Conservation (phyloP, 108 stramenopile genomes). For the Cyclotella cryptica region DNA sequence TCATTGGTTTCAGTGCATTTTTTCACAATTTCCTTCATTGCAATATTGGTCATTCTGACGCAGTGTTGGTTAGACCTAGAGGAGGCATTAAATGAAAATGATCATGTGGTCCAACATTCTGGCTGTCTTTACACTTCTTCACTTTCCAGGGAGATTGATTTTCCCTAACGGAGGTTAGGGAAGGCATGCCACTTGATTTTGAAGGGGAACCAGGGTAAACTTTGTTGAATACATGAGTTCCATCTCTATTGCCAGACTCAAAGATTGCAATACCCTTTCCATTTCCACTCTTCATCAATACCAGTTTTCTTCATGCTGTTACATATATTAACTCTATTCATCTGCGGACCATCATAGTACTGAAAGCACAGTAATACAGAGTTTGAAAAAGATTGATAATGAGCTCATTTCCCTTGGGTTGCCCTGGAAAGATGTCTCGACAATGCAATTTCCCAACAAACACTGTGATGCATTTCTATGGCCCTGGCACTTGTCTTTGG, state of each 20-base stretch:
- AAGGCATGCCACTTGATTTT: neutral
- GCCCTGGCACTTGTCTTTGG: slow-evolving; percentile 89
- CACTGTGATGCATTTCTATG: slow-evolving; percentile 96
- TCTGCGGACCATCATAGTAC: slow-evolving; percentile 38
- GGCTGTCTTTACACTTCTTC: slow-evolving; percentile 66
- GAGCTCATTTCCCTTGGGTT: slow-evolving; percentile 65
- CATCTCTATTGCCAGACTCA: slow-evolving; percentile 89
- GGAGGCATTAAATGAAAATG: slow-evolving; percentile 77
- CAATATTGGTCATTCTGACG: slow-evolving; percentile 95
- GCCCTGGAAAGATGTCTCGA: slow-evolving; percentile 71
- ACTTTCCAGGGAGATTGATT: slow-evolving; percentile 45
- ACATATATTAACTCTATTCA: slow-evolving; percentile 61
- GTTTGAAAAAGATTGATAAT: slow-evolving; percentile 93
- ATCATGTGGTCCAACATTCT: slow-evolving; percentile 81
- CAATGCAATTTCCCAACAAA: slow-evolving; percentile 83
- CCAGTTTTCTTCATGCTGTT: slow-evolving; percentile 82
- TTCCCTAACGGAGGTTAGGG: slow-evolving; percentile 18
- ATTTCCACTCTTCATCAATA: slow-evolving; percentile 89
- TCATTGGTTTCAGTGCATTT: slow-evolving; percentile 93
- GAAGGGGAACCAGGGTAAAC: slow-evolving; percentile 43
- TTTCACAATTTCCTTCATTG: slow-evolving; percentile 92
- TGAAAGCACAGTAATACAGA: slow-evolving; percentile 89
- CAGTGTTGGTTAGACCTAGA: slow-evolving; percentile 89
- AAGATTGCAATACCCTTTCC: slow-evolving; percentile 84
- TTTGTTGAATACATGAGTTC: slow-evolving; percentile 79